A percentile compares a stretch with the other conserved stretches of the same genome.
These are phyloP conservation scores for Cordyceps tenuipes DNA, from an alignment of 2,329 filamentous ascomycete species.

Conservation along the genomic window DNA sequence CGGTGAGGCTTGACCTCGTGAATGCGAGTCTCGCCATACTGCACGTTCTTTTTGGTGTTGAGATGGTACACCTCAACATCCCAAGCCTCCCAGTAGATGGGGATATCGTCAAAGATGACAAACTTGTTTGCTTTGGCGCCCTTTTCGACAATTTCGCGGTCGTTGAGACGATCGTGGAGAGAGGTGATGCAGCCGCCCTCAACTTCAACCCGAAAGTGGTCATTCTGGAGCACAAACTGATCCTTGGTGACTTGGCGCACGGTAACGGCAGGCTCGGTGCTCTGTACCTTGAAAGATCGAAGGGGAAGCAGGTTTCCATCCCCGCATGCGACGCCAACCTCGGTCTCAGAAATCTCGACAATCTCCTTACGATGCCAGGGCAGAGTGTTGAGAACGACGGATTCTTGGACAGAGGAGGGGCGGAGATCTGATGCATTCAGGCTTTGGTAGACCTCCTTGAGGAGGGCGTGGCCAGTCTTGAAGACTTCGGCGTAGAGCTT, in stretches of 20 bases:
- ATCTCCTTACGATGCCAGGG: conserved; percentile 77
- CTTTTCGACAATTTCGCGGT: conserved; percentile 69
- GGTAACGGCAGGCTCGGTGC: conserved; percentile 40
- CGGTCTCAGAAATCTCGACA: conserved; percentile 50
- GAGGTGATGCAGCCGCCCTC: conserved; percentile 73
- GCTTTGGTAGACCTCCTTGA: conserved; percentile 59
- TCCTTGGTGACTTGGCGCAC: conserved; percentile 45
- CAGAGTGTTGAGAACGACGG: conserved; percentile 72
- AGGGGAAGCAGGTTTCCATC: conserved; percentile 44
- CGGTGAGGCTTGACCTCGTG: conserved; percentile 63
- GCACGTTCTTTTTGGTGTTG: conserved; percentile 71
- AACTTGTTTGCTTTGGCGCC: conserved; percentile 78
- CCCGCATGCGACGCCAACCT: conserved; percentile 48
- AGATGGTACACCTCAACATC: conserved; percentile 97
- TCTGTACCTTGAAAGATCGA: conserved; percentile 38
- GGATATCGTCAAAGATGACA: conserved; percentile 95
- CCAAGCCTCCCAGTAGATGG: conserved; percentile 95
- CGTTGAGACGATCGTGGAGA: conserved; percentile 63
- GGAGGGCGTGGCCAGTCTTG: conserved; percentile 61
- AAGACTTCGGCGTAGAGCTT: conserved; percentile 81
- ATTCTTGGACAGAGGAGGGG: conserved; percentile 33
- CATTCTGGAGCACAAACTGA: conserved; percentile 72
- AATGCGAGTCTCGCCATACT: conserved; percentile 60
- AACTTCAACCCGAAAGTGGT: conserved; percentile 65
- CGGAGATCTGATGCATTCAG: conserved; percentile 51